Evolutionary conservation across 495 filamentous ascomycete species (phyloP), one percentile per base, ranked within the genome.

Genomic region (Acidomyces sp.): DNA sequence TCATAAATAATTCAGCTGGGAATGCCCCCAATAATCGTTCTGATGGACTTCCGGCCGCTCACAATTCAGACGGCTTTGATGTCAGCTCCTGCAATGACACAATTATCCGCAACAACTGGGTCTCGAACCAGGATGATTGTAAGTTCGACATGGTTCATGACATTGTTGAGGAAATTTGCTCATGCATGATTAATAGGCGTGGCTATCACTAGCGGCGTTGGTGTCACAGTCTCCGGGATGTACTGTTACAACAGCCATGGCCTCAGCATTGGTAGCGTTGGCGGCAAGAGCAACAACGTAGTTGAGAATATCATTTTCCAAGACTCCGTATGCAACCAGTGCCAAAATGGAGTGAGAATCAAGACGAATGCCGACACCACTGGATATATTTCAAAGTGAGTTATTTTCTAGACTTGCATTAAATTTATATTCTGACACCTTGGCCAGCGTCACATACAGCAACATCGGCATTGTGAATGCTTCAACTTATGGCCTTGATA

Each of bases 81-180:
- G 57, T 80, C 43, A 64, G 72, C 32, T 55, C 59, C 7, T 58
- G 49, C 45, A 53, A 46, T 38, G 52, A 62, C 45, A 37, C 61
- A 6, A 59, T 50, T 20, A 77, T 79, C 49, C 57, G 55, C 16
- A 61, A 64, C 13, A 69, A 70, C 9, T 68, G 53, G 21, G 66
- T 80, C 1, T 62, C 67, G 42, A 78, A 71, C 54, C 76, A 78
- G 58, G 74, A 78, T 40, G 74, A 78, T 54, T 80, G 75, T 43
- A 48, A 45, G 34, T 22, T 29, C 34, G 15, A 37, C 41, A 17
- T 29, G 32, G 12, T 45, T 34, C n/a, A 24, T 38, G n/a, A n/a
- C n/a, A n/a, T n/a, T 9, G 41, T 34, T 39, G 41, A 32, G 41
- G 30, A 28, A 35, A 13, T 17, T 35, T 11, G 6, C 17, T 5